phyloP scores from a whole-genome alignment of 768 basidiomycete species.

The Gautieria morchelliformis region DNA sequence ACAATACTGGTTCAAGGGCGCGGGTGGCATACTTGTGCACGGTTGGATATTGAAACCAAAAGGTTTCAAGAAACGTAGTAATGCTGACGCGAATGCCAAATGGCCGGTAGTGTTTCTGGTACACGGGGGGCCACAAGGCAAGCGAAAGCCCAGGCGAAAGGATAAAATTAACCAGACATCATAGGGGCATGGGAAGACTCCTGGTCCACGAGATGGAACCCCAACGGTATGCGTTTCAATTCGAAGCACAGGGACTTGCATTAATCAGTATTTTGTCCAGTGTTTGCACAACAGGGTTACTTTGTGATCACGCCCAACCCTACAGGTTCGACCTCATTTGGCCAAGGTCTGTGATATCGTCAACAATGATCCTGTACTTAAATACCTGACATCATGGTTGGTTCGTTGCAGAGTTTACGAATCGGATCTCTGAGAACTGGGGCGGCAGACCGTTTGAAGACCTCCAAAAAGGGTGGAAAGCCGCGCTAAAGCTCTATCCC shows the following conservation, averaged over 20 bases:
- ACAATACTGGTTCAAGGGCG: conserved; percentile 87
- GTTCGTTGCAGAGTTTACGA: conserved; percentile 54
- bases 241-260: neutral
- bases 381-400: neutral
- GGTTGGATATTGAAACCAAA: conserved; percentile 79
- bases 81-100: conserved; percentile 29
- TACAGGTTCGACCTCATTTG: conserved; percentile 89
- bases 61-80: conserved; percentile 51
- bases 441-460: conserved; percentile 81
- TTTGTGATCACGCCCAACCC: conserved; percentile 85
- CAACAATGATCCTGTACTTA: neutral
- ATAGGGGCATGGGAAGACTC: conserved; percentile 76
- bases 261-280: conserved; percentile 22
- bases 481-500: conserved; percentile 54
- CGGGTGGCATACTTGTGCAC: conserved; percentile 63
- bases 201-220: conserved; percentile 93
- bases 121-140: conserved; percentile 47
- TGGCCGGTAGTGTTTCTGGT: conserved; percentile 68
- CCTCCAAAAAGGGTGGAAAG: conserved; percentile 64
- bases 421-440: conserved; percentile 74
- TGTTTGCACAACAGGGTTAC: conserved; percentile 84
- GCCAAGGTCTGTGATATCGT: conserved; percentile 50
- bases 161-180: neutral
- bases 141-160: neutral
- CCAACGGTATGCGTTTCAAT: conserved; percentile 42